Base-by-base conservation (phyloP, 2,329 filamentous ascomycete species). In the Xylariaceae sp. region DNA sequence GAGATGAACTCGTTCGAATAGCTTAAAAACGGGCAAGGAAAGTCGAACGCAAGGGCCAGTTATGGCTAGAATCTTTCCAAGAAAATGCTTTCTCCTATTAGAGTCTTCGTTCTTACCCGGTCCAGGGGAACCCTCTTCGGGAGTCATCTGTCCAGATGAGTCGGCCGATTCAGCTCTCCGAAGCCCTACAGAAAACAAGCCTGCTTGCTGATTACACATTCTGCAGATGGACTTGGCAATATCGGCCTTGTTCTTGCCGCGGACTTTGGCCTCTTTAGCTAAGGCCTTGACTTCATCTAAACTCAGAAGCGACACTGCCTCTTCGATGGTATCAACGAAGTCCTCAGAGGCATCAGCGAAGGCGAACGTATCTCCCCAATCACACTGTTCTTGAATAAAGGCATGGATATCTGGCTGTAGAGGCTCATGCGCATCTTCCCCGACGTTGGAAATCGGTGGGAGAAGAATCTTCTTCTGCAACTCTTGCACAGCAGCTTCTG, bases 1-100 rank as follows among this genome's bases (percentile, higher is more conserved):
- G 2, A 99, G 73, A 70, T 97, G 94, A 1, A 97, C 90, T 22
- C 94, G 82, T 67, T 96, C 90, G 61, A 99, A 99, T 0, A 99
- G 78, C 61, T 85, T 89, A 54, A 90, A 80, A 0, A 85, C 78
- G 0, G 80, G 71, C 0, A 85, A 70, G 1, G 89, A 89, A 11
- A 99, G 79, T 35, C 92, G 80, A 53, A 97, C 85, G 57, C 91
- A 96, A 12, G 90, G 83, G 0, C 94, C 94, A 0, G 88, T 87
- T 49, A 85, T 83, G 30, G 78, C 76, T 58, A 91, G 69, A 39
- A 96, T 92, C 67, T 90, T 95, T 43, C 77, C 75, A 1, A 90
- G 71, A 58, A 92, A 94, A 66, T 94, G 82, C 9, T 76, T 75
- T 63, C 90, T 85, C 55, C 89, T 78, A 59, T 88, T 91, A 14